Conservation (phyloP, 2,329 filamentous ascomycete genomes). For the Clarireedia paspali region DNA sequence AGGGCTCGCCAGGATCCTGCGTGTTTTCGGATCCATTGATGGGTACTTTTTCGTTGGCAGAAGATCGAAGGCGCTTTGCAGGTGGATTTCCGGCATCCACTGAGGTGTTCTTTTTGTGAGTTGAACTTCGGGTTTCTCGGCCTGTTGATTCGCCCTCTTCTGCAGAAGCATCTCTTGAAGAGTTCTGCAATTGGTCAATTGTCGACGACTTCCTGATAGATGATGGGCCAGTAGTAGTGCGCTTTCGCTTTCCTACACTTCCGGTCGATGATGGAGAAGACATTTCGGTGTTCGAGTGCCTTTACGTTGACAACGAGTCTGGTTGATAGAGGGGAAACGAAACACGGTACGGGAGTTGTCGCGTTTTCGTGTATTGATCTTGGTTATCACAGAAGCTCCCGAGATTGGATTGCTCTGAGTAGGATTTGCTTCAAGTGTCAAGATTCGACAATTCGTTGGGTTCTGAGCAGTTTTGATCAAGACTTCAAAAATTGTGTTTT, state of each 20-base stretch:
- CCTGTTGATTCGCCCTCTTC: conserved; percentile 74
- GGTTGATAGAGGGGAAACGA: background rate
- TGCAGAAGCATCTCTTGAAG: conserved; percentile 73
- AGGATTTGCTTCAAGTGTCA: background rate
- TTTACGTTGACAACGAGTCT: background rate
- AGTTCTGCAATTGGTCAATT: conserved; percentile 55
- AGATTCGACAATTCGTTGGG: too few species aligned
- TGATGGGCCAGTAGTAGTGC: conserved; percentile 46
- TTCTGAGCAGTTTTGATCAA: too few species aligned
- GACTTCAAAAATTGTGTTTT: too few species aligned
- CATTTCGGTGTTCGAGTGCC: conserved; percentile 17
- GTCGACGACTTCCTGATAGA: conserved; percentile 41
- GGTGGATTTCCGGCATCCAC: conserved; percentile 41
- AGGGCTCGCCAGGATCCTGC: conserved; percentile 59
- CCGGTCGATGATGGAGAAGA: conserved; percentile 31
- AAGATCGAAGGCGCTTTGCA: conserved; percentile 63
- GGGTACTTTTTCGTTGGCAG: conserved; percentile 23
- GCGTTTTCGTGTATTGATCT: background rate
- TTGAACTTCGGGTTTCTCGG: conserved; percentile 39
- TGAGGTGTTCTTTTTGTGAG: conserved; percentile 50
- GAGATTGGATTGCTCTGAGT: background rate
- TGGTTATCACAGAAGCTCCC: background rate
- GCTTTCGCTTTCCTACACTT: conserved; percentile 67
- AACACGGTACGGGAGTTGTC: background rate
- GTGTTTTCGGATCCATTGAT: conserved; percentile 32